A percentile compares a stretch with the other conserved stretches of the same genome.
These are phyloP conservation scores for Cyberlindnera bimundalis DNA, from an alignment of 805 yeast species.

Conservation along the genomic window DNA sequence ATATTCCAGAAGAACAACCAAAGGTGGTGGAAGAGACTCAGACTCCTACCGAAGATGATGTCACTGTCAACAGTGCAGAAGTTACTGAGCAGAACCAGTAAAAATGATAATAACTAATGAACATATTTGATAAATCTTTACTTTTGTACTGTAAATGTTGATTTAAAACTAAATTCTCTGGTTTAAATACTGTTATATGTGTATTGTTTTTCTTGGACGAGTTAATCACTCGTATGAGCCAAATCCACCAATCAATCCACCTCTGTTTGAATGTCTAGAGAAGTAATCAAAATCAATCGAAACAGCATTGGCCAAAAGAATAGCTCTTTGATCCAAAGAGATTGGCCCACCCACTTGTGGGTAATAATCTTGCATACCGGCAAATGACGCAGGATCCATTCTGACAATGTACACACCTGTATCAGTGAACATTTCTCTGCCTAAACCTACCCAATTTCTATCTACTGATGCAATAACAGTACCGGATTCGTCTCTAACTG, in stretches of 20 bases:
- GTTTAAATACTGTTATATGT: too few relatives aligned
- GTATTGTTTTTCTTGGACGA: neutral
- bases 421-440: constrained; percentile 90
- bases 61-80: neutral
- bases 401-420: constrained; percentile 88
- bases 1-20: neutral
- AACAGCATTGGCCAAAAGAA: constrained; percentile 81
- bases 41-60: neutral
- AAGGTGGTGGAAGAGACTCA: neutral
- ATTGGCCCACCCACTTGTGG: constrained; percentile 48
- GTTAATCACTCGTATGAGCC: constrained; percentile 12
- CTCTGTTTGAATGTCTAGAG: constrained; percentile 74
- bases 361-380: constrained; percentile 51
- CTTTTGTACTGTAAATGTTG: too few relatives aligned
- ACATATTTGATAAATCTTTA: neutral
- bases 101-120: neutral
- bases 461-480: constrained; percentile 72
- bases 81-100: neutral
- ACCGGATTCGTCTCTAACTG: constrained; percentile 58
- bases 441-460: constrained; percentile 93
- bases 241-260: constrained; percentile 29
- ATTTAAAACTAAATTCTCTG: too few relatives aligned
- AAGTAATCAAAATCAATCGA: constrained; percentile 95
- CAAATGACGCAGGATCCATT: constrained; percentile 71
- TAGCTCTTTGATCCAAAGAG: constrained; percentile 79